Evolutionary conservation across 2,329 filamentous ascomycete species (phyloP), one percentile per base, ranked within the genome.

Genomic region (Periconia sp.): DNA sequence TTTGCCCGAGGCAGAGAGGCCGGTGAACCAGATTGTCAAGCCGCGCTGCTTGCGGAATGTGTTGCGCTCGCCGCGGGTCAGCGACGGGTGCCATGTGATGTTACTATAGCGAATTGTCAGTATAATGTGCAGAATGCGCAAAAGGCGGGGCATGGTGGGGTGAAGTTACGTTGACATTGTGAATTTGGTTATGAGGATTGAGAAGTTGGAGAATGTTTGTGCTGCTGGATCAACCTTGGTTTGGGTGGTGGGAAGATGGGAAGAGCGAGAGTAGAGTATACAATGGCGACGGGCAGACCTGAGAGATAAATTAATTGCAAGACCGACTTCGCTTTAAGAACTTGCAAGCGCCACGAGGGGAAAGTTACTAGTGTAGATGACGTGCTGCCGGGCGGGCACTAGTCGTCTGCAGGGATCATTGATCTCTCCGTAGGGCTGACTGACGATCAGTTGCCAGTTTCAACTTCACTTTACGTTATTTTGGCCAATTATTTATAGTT

Each of bases 21-120:
- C 94, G 1, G 94, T 99, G 73, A 99, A 90, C 94, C 94, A 99
- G 78, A 99, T 88, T 53, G 94, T 99, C 74, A 95, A 88, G 73
- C 94, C 94, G 63, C 85, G 85, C 77, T 99, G 94, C 75, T 87
- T 85, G 77, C 91, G 90, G 64, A 85, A 79, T 62, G 82, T 73
- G 76, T 85, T 87, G 76, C 90, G 89, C 83, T 94, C 90, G 58
- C 80, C 76, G 76, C 90, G 89, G 51, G 88, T 89, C 71, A 94
- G 87, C 58, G 88, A 90, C 9, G 87, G 82, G 81, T 94, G 90
- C 90, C 90, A 94, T 75, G 90, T 93, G 75, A 94, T 93, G 82
- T 94, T 94, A 74, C 90, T 94, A 71, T 40, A 33, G 33, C 10
- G 15, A 11, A n/a, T 37, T 37, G 33, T 37, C 33, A 37, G 33